Evolutionary conservation across 768 basidiomycete genomes (phyloP).

Genomic region (Termitomyces sp.): DNA sequence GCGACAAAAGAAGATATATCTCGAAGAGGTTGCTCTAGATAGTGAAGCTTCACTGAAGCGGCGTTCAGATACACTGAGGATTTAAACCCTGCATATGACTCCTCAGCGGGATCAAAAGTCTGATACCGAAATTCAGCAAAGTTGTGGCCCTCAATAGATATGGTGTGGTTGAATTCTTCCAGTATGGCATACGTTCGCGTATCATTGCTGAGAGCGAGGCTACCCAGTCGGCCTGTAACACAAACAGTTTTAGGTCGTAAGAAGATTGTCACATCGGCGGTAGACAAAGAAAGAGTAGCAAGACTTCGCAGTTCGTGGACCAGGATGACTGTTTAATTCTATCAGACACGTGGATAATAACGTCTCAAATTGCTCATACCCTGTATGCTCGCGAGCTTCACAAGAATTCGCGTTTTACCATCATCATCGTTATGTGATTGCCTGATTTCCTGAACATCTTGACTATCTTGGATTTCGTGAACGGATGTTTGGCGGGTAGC

Average conservation of each 20-base stretch:
- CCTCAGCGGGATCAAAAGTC: slow-evolving; percentile 76
- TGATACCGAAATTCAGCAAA: slow-evolving; percentile 94
- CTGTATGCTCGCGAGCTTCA: slow-evolving; percentile 83
- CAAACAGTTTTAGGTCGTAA: slow-evolving; percentile 70
- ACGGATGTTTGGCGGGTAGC: not conserved
- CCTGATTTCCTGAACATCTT: not conserved
- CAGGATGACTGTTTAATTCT: slow-evolving; percentile 57
- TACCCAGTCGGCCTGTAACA: slow-evolving; percentile 79
- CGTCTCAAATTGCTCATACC: slow-evolving; percentile 36
- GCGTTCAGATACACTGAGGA: slow-evolving; percentile 78
- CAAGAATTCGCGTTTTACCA: slow-evolving; percentile 73
- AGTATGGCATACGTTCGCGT: slow-evolving; percentile 45
- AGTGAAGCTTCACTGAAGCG: slow-evolving; percentile 88
- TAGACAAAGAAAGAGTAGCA: slow-evolving; percentile 86
- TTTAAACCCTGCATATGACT: slow-evolving; percentile 73
- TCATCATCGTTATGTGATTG: slow-evolving; percentile 7
- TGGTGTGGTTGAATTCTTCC: slow-evolving; percentile 74
- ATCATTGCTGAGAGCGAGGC: slow-evolving; percentile 78
- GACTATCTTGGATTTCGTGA: not conserved
- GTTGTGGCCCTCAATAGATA: slow-evolving; percentile 93
- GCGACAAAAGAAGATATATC: slow-evolving; percentile 79
- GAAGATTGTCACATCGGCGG: slow-evolving; percentile 81
- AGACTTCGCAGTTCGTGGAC: slow-evolving; percentile 67
- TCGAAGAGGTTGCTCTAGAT: slow-evolving; percentile 88
- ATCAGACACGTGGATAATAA: not conserved